Base-by-base conservation (phyloP, 805 yeast species). In the Ogataea chonburiensis region DNA sequence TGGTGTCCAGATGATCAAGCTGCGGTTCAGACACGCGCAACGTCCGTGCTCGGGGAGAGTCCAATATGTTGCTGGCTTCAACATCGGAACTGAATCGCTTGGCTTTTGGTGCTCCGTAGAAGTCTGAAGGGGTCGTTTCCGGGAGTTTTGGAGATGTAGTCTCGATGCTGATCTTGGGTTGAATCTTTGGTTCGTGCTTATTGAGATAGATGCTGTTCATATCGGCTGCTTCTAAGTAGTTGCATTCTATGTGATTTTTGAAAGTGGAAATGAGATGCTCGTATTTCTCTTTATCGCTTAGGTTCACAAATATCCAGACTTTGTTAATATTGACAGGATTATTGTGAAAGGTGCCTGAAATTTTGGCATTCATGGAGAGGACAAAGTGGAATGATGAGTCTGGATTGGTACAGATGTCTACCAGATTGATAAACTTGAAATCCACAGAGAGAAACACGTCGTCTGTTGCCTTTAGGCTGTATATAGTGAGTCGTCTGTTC, bases 1-100 rank as follows among this genome's bases (percentile, higher is more conserved):
- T 70, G 7, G 68, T 71, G 25, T 76, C 76, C 3, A 19, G 12
- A 11, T 19, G 14, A 17, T 30, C 23, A 12, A 11, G 14, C 22
- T 10, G 12, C 8, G 7, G 18, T 3, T 14, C 11, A 11, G 13
- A 23, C 4, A 26, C 34, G 24, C 13, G 34, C 17, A 16, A 26
- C 8, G 31, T 13, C 17, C 35, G 30, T 4, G 34, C 17, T 18
- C 50, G 35, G 5, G 46, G 36, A 8, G 32, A 14, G 24, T 40
- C 24, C 5, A 45, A n/a, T 4, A 45, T 40, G 28, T 45, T 45
- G 11, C 39, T 27, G 3, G 31, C 7, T 9, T 36, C 24, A 11
- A 45, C 14, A n/a, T 35, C 29, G 7, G 48, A 41, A 17, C 31
- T 42, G 28, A 37, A 32, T 3, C 17, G 18, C 15, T 24, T 32